These are phyloP conservation scores for Yarrowia divulgata DNA, from an alignment of 805 yeast species.

Conservation along the genomic window DNA sequence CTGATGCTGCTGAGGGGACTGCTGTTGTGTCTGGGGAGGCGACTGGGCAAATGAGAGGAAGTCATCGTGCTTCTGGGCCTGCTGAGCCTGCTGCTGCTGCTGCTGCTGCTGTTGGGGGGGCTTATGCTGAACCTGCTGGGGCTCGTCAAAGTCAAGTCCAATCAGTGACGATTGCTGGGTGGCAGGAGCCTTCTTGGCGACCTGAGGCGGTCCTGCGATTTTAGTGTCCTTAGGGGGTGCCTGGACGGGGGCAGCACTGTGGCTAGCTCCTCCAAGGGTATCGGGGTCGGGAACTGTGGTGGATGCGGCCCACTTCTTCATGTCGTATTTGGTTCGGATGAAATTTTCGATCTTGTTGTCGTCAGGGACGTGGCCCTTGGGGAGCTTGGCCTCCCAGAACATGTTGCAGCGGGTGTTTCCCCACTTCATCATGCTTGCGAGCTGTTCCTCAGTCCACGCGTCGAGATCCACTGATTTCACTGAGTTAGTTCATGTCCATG, in stretches of 20 bases:
- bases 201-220: conserved; percentile 24
- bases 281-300: conserved; percentile 66
- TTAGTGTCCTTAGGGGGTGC: conserved; percentile 28
- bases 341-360: conserved; percentile 85
- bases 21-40: conserved; percentile 43
- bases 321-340: conserved; percentile 89
- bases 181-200: conserved; percentile 38
- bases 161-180: conserved; percentile 41
- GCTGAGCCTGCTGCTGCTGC: conserved; percentile 39
- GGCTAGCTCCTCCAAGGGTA: conserved; percentile 46
- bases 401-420: conserved; percentile 81
- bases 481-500: conserved; percentile 23
- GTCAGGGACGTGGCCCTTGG: conserved; percentile 76
- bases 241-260: conserved; percentile 24
- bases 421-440: conserved; percentile 81
- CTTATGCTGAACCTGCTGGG: conserved; percentile 39
- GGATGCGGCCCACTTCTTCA: conserved; percentile 83
- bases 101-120: conserved; percentile 38
- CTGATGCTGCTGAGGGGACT: conserved; percentile 42
- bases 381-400: conserved; percentile 85
- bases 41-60: conserved; percentile 25
- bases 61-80: conserved; percentile 40
- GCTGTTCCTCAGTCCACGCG: conserved; percentile 95
- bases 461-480: conserved; percentile 95
- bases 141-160: conserved; percentile 46